Evolutionary conservation across 148 eudicot species (phyloP), one percentile per base, ranked within the genome.

Genomic region (Chenopodium suecicum): DNA sequence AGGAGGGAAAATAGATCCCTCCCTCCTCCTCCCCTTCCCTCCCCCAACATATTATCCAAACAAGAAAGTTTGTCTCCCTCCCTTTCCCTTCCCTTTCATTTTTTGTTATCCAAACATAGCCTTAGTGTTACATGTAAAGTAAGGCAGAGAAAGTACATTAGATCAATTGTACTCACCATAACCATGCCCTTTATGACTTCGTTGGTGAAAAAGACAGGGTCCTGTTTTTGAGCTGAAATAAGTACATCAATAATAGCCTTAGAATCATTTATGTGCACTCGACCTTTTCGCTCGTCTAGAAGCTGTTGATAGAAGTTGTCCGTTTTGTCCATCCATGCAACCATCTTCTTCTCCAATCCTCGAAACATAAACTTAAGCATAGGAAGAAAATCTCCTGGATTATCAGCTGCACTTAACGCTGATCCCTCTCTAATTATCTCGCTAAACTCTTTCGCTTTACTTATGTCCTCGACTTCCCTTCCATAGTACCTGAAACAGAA

Each of bases 161-260:
- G 32, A 31, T 13, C 2, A 19, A 60, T 58, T 17, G 70, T 67
- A 70, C 80, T 77, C 71, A 88, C 90, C 90, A 85, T 56, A 20
- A 88, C 77, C 64, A 85, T 60, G 3, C 86, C 86, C 81, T 83
- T 83, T 32, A 86, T 69, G 63, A 86, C 83, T n/a, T 86, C 82
- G 56, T 86, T 84, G 47, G 88, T 83, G 67, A 74, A 83, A 52
- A 78, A 75, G 8, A 32, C 69, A 46, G 88, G 88, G 11, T 86
- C 80, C 25, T 82, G 70, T 34, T 81, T 74, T 73, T 86, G 88
- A 23, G 82, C 70, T 0, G 34, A 20, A 41, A 86, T 74, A 64
- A 86, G 76, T 48, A 74, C 80, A 81, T 83, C 88, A 48, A 86
- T 41, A 63, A 86, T 81, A 16, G 76, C 82, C 77, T 20, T 78